Evolutionary conservation across 2,329 filamentous ascomycete species (phyloP).

Genomic region (Tolypocladium ovalisporum): DNA sequence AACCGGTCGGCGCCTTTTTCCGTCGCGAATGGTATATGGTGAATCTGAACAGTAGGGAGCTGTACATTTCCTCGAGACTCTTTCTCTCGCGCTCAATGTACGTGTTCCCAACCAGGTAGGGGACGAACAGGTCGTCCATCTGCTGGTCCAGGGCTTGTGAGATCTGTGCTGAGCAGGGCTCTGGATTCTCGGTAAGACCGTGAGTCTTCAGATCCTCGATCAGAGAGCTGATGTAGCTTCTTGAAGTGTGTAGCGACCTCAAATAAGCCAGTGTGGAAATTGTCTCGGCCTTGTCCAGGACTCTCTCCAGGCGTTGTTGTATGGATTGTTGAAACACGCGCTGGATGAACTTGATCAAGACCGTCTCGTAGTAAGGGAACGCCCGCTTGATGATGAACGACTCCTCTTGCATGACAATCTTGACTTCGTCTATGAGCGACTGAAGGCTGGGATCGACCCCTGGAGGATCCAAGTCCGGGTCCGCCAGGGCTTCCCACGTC

Average conservation of each 20-base stretch:
- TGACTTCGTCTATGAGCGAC: constrained; percentile 86
- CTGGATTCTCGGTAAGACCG: constrained; percentile 88
- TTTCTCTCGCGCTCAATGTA: constrained; percentile 61
- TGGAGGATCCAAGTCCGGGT: constrained; percentile 85
- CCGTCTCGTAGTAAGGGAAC: constrained; percentile 93
- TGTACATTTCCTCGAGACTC: constrained; percentile 71
- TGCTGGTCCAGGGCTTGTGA: constrained; percentile 64
- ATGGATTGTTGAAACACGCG: constrained; percentile 96
- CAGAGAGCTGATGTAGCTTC: constrained; percentile 75
- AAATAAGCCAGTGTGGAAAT: constrained; percentile 89
- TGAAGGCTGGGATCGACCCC: constrained; percentile 88
- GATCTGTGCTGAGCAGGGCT: constrained; percentile 78
- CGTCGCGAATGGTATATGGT: constrained; percentile 85
- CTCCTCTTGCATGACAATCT: constrained; percentile 91
- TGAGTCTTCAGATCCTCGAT: constrained; percentile 92
- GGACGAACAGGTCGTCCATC: constrained; percentile 67
- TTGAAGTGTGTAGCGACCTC: constrained; percentile 79
- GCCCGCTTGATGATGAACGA: constrained; percentile 93
- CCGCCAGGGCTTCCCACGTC: constrained; percentile 83
- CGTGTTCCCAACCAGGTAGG: constrained; percentile 56
- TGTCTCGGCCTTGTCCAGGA: constrained; percentile 85
- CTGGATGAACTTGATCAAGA: constrained; percentile 86
- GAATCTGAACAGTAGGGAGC: constrained; percentile 89
- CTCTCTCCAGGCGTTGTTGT: constrained; percentile 89
- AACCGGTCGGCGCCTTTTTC: constrained; percentile 81